A percentile compares a stretch with the other conserved stretches of the same genome.
phyloP scores from a whole-genome alignment of 108 stramenopile genomes.

The Pseudonitzschia pungens region DNA sequence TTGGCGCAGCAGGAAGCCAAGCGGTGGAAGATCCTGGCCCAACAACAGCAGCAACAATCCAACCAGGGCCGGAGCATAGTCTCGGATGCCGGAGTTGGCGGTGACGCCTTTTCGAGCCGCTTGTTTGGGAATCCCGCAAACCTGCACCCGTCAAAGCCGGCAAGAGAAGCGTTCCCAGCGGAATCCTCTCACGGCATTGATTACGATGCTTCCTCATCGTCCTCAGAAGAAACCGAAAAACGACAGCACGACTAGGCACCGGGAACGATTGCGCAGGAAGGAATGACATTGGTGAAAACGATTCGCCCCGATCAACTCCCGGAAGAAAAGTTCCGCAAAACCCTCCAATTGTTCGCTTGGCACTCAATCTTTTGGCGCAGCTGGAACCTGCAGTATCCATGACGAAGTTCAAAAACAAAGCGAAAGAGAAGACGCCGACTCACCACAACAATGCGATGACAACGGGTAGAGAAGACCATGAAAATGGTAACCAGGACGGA shows the following conservation, averaged over 20 bases:
- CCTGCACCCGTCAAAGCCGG: not conserved
- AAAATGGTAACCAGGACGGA: not conserved
- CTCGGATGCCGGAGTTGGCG: not conserved
- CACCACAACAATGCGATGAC: not conserved
- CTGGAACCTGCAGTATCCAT: conserved; percentile 11
- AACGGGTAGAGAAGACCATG: not conserved
- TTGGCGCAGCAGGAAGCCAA: conserved; percentile 10
- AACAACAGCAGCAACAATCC: not conserved
- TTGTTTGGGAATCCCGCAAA: not conserved
- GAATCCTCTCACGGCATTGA: not conserved
- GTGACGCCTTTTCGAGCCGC: conserved; percentile 3
- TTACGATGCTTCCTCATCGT: not conserved
- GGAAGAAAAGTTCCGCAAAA: not conserved
- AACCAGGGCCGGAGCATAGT: conserved; percentile 9
- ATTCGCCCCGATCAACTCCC: not conserved
- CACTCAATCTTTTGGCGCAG: not conserved
- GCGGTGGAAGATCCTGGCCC: conserved; percentile 6
- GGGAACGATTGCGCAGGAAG: not conserved
- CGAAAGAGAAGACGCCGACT: not conserved
- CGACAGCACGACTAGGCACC: not conserved
- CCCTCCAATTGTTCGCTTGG: not conserved
- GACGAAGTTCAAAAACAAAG: conserved; percentile 2
- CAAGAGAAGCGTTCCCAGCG: not conserved
- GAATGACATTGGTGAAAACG: not conserved
- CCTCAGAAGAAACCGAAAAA: not conserved